phyloP scores from a whole-genome alignment of 83 land plant species.

The Picea engelmannii region DNA sequence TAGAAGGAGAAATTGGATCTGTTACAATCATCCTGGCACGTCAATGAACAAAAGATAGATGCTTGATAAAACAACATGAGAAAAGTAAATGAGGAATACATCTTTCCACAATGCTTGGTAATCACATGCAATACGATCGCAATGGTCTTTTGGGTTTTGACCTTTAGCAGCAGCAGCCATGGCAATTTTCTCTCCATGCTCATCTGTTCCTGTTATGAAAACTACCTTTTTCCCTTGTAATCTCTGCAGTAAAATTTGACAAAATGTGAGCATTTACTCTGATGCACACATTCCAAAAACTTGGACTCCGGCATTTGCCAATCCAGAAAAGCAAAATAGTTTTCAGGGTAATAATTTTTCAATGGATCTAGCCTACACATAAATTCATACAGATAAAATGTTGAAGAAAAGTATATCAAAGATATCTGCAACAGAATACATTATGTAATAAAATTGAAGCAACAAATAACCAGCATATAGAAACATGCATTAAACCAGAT shows the following conservation, averaged over 20 bases:
- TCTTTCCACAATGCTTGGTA: constrained; percentile 88
- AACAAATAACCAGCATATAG: too few relatives aligned
- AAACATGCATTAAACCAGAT: too few relatives aligned
- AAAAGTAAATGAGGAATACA: constrained; percentile 35
- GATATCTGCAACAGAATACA: too few relatives aligned
- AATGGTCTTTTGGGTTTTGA: constrained; percentile 84
- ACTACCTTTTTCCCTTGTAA: constrained; percentile 83
- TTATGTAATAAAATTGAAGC: too few relatives aligned
- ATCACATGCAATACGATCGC: constrained; percentile 78
- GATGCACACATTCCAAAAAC: not conserved
- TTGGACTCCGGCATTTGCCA: not conserved
- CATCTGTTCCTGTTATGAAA: constrained; percentile 97
- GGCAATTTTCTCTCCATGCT: constrained; percentile 99
- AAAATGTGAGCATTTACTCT: constrained; percentile 8
- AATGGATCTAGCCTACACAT: not conserved
- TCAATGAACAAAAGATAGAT: not conserved
- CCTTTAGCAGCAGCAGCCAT: constrained; percentile 75
- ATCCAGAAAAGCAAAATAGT: not conserved
- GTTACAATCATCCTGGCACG: not conserved
- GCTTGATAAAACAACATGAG: not conserved
- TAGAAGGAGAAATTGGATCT: not conserved
- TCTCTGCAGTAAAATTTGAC: constrained; percentile 56
- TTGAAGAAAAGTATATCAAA: too few relatives aligned
- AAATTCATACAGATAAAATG: not conserved
- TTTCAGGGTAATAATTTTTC: not conserved